Percentiles rank a stretch among this genome's conserved stretches.
Conservation (phyloP, 441 rosid genomes). For the Gossypium trilobum region DNA sequence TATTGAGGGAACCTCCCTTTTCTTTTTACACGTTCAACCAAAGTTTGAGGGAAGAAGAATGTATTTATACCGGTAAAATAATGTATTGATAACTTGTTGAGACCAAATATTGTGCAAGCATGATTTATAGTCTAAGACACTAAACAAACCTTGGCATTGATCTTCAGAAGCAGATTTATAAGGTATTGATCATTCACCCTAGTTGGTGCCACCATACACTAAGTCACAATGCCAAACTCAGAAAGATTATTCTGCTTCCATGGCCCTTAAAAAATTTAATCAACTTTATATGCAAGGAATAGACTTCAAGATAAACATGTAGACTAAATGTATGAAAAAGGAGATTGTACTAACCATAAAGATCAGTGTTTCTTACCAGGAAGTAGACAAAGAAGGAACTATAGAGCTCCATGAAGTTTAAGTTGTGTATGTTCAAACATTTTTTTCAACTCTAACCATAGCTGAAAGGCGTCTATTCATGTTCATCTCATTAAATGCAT, state of each 20-base stretch:
- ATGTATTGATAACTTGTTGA: no score
- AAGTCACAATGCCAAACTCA: slow-evolving; percentile 44
- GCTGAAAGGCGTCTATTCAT: slow-evolving; percentile 26
- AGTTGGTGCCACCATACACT: slow-evolving; percentile 40
- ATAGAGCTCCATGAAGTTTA: slow-evolving; percentile 33
- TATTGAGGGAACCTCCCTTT: no score
- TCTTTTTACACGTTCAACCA: no score
- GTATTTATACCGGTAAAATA: no score
- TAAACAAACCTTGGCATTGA: slow-evolving; percentile 47
- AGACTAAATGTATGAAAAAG: not conserved
- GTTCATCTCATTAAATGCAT: slow-evolving; percentile 29
- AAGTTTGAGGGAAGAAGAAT: no score
- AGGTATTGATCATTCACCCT: slow-evolving; percentile 48
- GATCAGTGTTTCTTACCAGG: slow-evolving; percentile 41
- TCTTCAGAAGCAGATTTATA: slow-evolving; percentile 48
- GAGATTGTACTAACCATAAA: slow-evolving; percentile 34
- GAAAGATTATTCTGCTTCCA: slow-evolving; percentile 49
- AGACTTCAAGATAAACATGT: not conserved
- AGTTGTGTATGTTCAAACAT: slow-evolving; percentile 35
- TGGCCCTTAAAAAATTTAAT: slow-evolving; percentile 31
- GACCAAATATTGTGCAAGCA: no score
- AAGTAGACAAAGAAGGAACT: slow-evolving; percentile 44
- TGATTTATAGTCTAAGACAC: not conserved
- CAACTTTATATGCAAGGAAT: not conserved
- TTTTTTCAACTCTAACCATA: slow-evolving; percentile 32